Conservation (phyloP, 2,329 filamentous ascomycete species). For the Diaporthe vexans region DNA sequence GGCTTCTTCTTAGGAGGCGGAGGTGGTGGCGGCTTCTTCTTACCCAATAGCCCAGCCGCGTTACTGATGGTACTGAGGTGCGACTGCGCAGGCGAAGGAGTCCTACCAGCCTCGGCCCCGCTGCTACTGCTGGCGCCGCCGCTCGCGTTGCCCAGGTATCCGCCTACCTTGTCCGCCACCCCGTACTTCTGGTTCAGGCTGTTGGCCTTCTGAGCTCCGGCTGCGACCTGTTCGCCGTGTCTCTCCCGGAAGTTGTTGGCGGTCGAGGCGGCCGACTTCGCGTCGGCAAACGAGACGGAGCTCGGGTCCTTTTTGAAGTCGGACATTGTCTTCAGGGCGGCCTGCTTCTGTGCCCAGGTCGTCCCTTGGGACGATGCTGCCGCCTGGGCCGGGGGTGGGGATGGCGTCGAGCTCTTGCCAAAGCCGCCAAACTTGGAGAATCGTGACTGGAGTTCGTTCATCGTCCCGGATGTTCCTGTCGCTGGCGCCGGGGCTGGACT, state of each 20-base stretch:
- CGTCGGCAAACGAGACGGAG: conserved; percentile 71
- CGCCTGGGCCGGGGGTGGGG: conserved; percentile 45
- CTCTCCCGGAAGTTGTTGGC: conserved; percentile 78
- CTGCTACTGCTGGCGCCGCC: conserved; percentile 6
- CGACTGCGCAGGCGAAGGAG: conserved; percentile 23
- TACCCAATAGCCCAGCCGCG: conserved; percentile 51
- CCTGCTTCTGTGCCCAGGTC: conserved; percentile 75
- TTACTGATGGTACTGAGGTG: conserved; percentile 38
- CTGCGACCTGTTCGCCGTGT: conserved; percentile 76
- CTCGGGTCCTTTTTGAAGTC: conserved; percentile 72
- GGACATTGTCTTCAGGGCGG: conserved; percentile 72
- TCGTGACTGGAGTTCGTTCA: conserved; percentile 77
- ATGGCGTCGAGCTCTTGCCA: conserved; percentile 42
- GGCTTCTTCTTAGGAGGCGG: conserved; percentile 68
- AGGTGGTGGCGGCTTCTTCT: conserved; percentile 68
- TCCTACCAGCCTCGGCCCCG: conserved; percentile 4
- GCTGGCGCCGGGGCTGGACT: conserved; percentile 35
- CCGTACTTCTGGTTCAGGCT: conserved; percentile 74
- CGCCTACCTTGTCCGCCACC: conserved; percentile 57
- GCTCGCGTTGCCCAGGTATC: conserved; percentile 41
- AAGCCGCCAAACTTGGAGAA: conserved; percentile 67
- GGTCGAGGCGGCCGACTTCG: conserved; percentile 69
- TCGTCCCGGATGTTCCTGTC: conserved; percentile 44
- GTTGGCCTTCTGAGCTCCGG: conserved; percentile 70
- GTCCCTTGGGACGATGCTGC: conserved; percentile 63